Evolutionary conservation across 2,329 filamentous ascomycete species (phyloP).

Genomic region (Aspergillus oerlinghausenensis): DNA sequence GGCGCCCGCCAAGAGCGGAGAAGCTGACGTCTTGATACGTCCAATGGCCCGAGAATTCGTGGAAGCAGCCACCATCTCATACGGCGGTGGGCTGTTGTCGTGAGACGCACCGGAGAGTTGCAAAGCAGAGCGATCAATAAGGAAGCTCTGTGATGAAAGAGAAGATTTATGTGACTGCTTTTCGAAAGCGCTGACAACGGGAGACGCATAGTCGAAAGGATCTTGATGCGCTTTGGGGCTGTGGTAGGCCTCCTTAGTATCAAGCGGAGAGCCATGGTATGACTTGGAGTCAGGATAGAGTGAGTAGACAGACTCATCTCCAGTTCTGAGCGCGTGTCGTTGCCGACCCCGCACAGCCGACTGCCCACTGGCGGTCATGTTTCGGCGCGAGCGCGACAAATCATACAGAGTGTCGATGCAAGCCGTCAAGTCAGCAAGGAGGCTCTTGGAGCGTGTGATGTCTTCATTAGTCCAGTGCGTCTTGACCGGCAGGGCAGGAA

Average conservation of each 20-base stretch:
- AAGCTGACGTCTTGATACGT: constrained; percentile 37
- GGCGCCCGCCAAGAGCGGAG: constrained; percentile 27
- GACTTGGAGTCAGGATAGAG: constrained; percentile 24
- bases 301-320: constrained; percentile 20
- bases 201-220: constrained; percentile 18
- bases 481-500: constrained; percentile 33
- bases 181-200: constrained; percentile 10
- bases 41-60: constrained; percentile 40
- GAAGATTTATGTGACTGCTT: constrained; percentile 21
- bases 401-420: constrained; percentile 64
- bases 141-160: constrained; percentile 26
- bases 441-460: constrained; percentile 51
- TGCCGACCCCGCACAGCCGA: constrained; percentile 15
- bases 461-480: constrained; percentile 47
- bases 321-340: constrained; percentile 23
- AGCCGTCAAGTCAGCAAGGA: constrained; percentile 57
- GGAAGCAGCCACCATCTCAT: constrained; percentile 39
- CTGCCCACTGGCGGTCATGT: constrained; percentile 31
- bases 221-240: constrained; percentile 22
- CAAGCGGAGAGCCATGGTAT: constrained; percentile 37
- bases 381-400: constrained; percentile 53
- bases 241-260: constrained; percentile 22
- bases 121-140: constrained; percentile 38
- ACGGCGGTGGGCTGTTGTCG: constrained; percentile 39
- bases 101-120: constrained; percentile 38